Evolutionary conservation across 768 basidiomycete species (phyloP).

Genomic region (Agaricus blazei): DNA sequence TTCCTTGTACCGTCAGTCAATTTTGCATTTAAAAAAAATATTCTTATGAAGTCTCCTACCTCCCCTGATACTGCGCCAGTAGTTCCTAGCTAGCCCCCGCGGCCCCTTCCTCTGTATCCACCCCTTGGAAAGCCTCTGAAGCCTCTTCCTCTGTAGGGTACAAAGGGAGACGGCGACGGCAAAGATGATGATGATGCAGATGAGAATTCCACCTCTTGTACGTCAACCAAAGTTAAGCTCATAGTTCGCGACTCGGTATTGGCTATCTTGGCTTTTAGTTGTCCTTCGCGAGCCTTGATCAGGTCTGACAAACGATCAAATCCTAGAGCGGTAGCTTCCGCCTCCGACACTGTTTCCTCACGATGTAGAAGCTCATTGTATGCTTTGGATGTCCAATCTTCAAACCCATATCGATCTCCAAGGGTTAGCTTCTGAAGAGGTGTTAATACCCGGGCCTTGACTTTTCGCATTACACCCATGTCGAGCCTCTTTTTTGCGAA

Average conservation of each 20-base stretch:
- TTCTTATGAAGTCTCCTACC: too few relatives aligned
- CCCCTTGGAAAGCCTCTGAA: too few relatives aligned
- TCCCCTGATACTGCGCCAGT: too few relatives aligned
- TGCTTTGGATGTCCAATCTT: constrained; percentile 32
- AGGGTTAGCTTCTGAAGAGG: constrained; percentile 31
- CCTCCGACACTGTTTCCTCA: constrained; percentile 23
- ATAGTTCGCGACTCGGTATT: not conserved
- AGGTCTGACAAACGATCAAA: not conserved
- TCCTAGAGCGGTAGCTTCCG: constrained; percentile 25
- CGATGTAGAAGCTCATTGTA: constrained; percentile 31
- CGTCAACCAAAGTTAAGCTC: too few relatives aligned
- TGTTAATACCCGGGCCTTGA: not conserved
- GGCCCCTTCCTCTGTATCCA: too few relatives aligned
- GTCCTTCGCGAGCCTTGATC: not conserved
- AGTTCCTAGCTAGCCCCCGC: too few relatives aligned
- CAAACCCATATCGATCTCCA: constrained; percentile 31
- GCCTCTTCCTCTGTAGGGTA: too few relatives aligned
- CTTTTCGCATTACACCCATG: not conserved
- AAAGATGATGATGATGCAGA: too few relatives aligned
- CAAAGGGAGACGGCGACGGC: too few relatives aligned
- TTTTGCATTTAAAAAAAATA: too few relatives aligned
- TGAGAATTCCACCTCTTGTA: too few relatives aligned
- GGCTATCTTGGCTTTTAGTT: not conserved
- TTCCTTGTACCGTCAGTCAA: too few relatives aligned
- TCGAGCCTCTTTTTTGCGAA: constrained; percentile 25